Evolutionary conservation across 129 eudicot species (phyloP).

Genomic region (carrot (Daucus carota)): DNA sequence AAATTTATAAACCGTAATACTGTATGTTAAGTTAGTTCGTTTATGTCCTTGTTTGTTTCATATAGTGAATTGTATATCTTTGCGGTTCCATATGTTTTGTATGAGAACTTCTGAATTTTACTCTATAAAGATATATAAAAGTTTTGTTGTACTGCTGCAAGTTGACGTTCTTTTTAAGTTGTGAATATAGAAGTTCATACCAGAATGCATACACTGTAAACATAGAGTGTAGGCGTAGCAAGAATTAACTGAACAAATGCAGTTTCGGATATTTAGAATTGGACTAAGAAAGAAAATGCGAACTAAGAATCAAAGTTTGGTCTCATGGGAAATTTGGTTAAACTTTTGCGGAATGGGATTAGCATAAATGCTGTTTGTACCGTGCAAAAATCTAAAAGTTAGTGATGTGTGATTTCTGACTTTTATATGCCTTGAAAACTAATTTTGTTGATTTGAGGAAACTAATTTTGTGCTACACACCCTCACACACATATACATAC

Average conservation of each 20-base stretch:
- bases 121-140: too few species aligned
- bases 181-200: not conserved
- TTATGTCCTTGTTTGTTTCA: not conserved
- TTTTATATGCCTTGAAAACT: not conserved
- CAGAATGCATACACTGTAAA: not conserved
- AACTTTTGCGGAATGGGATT: not conserved
- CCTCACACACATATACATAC: not conserved
- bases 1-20: not conserved
- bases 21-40: not conserved
- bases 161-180: not conserved
- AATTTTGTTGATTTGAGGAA: not conserved
- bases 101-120: too few species aligned
- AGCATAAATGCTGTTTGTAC: not conserved
- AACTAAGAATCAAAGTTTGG: not conserved
- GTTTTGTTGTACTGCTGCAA: not conserved
- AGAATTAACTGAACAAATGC: not conserved
- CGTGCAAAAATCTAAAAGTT: not conserved
- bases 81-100: not conserved
- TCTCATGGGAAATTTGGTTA: not conserved
- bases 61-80: not conserved
- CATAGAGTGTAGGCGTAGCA: not conserved
- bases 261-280: not conserved
- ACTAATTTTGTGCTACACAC: too few species aligned
- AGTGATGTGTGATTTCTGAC: not conserved
- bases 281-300: not conserved